Percentiles rank a stretch among this genome's conserved stretches.
These are phyloP conservation scores for Niveomyces coronatus DNA, from an alignment of 2,329 filamentous ascomycete species.

Conservation along the genomic window DNA sequence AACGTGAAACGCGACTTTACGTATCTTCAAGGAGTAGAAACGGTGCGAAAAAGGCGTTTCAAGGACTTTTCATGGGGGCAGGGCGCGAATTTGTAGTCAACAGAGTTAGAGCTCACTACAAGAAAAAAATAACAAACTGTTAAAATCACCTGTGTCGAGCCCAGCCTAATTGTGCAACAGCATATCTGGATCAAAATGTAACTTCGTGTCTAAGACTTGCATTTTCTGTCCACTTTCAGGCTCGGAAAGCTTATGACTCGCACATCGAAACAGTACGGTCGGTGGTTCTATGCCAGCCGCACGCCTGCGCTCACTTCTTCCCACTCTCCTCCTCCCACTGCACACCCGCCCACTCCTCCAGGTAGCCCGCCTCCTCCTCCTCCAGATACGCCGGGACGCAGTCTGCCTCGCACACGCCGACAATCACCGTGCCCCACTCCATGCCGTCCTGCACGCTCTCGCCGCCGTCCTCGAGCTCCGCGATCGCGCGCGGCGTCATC, in stretches of 20 bases:
- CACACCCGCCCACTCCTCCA: conserved; percentile 96
- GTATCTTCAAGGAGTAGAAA: conserved; percentile 5
- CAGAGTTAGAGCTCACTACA: too few species aligned
- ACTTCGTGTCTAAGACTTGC: too few species aligned
- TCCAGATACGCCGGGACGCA: conserved; percentile 53
- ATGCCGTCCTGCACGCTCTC: conserved; percentile 70
- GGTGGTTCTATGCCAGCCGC: conserved; percentile 9
- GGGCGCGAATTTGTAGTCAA: too few species aligned
- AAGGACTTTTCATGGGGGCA: too few species aligned
- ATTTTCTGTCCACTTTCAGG: too few species aligned
- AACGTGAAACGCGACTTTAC: conserved; percentile 4
- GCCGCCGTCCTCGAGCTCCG: conserved; percentile 72
- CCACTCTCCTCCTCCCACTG: conserved; percentile 80
- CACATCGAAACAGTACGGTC: too few species aligned
- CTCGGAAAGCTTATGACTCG: too few species aligned
- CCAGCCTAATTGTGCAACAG: too few species aligned
- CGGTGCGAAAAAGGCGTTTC: too few species aligned
- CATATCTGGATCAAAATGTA: too few species aligned
- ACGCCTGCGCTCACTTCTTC: conserved; percentile 15
- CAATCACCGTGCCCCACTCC: conserved; percentile 93
- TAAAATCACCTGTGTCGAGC: too few species aligned
- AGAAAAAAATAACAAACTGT: too few species aligned
- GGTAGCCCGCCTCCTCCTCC: conserved; percentile 59
- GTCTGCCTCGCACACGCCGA: conserved; percentile 74
- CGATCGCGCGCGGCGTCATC: conserved; percentile 82